Conservation (phyloP, 306 rosid genomes). For the Prunus persica region Prunus_persica_NCBIv2 NC_034009.1:34623501-34624000, state of each 20-base stretch:
- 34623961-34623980: not conserved
- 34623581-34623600: not conserved
- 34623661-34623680: not conserved
- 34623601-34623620: constrained; percentile 16
- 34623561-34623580: not conserved
- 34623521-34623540: not conserved
- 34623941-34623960: not conserved
- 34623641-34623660: constrained; percentile 30
- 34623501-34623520: not conserved
- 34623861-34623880: not conserved
- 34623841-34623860: too few species aligned
- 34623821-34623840: too few species aligned
- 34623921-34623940: not conserved
- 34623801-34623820: not conserved
- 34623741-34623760: not conserved
- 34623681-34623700: too few species aligned
- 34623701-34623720: not conserved
- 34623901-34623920: not conserved
- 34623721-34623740: too few species aligned
- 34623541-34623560: not conserved
- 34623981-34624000: not conserved
- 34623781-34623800: not conserved
- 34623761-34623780: not conserved
- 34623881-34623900: not conserved
- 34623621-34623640: constrained; percentile 31